Evolutionary conservation across 345 rosid genomes (phyloP).

Genomic region (Trapa bicornis): DNA sequence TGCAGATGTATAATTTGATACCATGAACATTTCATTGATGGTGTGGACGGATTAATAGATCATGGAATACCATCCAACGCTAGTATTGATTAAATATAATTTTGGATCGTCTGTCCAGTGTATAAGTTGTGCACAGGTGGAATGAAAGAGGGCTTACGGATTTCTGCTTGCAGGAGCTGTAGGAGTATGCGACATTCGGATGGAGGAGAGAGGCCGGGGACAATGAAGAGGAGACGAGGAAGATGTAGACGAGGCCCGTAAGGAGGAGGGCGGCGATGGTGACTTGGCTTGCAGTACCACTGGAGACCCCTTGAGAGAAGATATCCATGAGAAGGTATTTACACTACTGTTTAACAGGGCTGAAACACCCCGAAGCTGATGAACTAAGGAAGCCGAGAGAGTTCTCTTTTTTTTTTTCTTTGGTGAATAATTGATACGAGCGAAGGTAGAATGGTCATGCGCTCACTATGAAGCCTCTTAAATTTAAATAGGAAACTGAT

Average conservation of each 20-base stretch:
- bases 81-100: too few species aligned
- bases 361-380: too few species aligned
- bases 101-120: too few species aligned
- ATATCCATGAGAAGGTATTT: slow-evolving; percentile 14
- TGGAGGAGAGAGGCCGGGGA: not conserved
- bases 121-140: too few species aligned
- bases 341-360: too few species aligned
- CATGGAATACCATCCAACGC: not conserved
- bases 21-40: not conserved
- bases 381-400: too few species aligned
- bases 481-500: too few species aligned
- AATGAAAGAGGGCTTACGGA: not conserved
- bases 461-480: too few species aligned
- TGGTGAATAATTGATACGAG: too few species aligned
- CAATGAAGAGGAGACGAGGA: not conserved
- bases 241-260: slow-evolving; percentile 25
- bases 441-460: too few species aligned
- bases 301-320: slow-evolving; percentile 3
- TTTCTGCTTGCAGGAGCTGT: not conserved
- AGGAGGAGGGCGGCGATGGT: slow-evolving; percentile 21
- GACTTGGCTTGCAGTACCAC: not conserved
- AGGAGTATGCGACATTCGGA: not conserved
- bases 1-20: not conserved
- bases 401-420: too few species aligned
- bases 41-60: too few species aligned